Percentiles rank a stretch among this genome's conserved stretches.
These are phyloP conservation scores for Aspergillus eucalypticola DNA, from an alignment of 2,329 filamentous ascomycete genomes.

Conservation along the genomic window DNA sequence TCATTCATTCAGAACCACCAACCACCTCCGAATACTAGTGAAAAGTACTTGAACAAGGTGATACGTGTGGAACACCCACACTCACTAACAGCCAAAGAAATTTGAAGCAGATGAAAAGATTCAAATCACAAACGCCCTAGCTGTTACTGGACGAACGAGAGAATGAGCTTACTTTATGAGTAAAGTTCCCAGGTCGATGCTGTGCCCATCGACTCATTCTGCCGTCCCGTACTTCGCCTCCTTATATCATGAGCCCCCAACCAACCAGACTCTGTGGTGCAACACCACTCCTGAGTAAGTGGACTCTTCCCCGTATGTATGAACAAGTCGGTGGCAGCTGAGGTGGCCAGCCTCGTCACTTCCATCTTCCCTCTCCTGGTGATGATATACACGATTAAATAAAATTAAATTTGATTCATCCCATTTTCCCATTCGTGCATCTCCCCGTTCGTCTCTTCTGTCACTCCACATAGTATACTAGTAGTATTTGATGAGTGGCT, in stretches of 20 bases:
- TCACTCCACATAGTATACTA: not conserved
- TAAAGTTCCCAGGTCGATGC: not conserved
- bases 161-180: not conserved
- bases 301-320: not conserved
- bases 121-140: too few relatives aligned
- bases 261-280: conserved; percentile 7
- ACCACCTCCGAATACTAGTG: too few relatives aligned
- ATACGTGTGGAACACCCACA: not conserved
- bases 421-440: conserved; percentile 2
- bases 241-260: conserved; percentile 22
- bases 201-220: not conserved
- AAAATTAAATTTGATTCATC: not conserved
- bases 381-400: too few relatives aligned
- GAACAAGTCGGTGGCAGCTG: conserved; percentile 1
- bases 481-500: too few relatives aligned
- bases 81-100: too few relatives aligned
- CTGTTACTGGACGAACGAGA: not conserved
- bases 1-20: too few relatives aligned
- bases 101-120: too few relatives aligned
- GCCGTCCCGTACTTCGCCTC: conserved; percentile 20
- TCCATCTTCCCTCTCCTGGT: not conserved
- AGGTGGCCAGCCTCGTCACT: conserved; percentile 10
- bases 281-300: not conserved
- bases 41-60: not conserved
- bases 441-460: conserved; percentile 5